Conservation (phyloP, 345 rosid species). For the Erysimum cheiranthoides region DNA sequence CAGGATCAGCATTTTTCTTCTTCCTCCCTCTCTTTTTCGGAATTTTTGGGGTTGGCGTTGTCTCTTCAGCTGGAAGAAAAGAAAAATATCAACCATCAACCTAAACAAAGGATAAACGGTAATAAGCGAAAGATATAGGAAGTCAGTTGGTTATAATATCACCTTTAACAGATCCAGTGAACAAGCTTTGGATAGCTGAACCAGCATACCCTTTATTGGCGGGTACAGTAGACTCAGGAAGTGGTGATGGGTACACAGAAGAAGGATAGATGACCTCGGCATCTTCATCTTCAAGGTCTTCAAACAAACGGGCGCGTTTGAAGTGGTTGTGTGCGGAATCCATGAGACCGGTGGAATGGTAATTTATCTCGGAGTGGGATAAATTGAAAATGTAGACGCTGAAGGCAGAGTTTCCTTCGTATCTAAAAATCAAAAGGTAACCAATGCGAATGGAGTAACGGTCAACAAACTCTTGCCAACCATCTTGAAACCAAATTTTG, state of each 20-base stretch:
- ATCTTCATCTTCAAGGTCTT: constrained; percentile 77
- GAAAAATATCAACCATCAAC: constrained; percentile 18
- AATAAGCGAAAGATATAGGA: not conserved
- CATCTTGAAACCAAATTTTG: constrained; percentile 80
- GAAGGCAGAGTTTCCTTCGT: constrained; percentile 81
- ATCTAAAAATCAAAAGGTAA: constrained; percentile 80
- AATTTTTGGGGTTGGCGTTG: constrained; percentile 44
- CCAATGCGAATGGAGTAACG: constrained; percentile 75
- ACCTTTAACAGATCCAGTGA: constrained; percentile 50
- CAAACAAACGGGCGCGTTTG: constrained; percentile 65
- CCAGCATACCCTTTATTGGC: constrained; percentile 51
- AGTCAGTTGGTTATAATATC: not conserved
- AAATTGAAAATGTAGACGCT: constrained; percentile 77
- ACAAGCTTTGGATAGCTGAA: constrained; percentile 63
- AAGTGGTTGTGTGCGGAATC: constrained; percentile 52
- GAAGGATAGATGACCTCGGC: constrained; percentile 50
- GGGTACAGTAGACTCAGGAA: constrained; percentile 41
- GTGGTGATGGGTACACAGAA: constrained; percentile 31
- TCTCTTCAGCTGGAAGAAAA: constrained; percentile 48
- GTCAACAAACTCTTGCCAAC: constrained; percentile 87
- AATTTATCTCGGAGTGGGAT: constrained; percentile 70
- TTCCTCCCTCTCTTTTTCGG: constrained; percentile 69
- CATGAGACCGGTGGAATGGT: constrained; percentile 56
- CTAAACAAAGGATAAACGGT: not conserved
- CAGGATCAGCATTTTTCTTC: constrained; percentile 66